Percentiles rank a stretch among this genome's conserved stretches.
Conservation (phyloP, 768 basidiomycete species). For the Rhodotorula kratochvilovae region DNA sequence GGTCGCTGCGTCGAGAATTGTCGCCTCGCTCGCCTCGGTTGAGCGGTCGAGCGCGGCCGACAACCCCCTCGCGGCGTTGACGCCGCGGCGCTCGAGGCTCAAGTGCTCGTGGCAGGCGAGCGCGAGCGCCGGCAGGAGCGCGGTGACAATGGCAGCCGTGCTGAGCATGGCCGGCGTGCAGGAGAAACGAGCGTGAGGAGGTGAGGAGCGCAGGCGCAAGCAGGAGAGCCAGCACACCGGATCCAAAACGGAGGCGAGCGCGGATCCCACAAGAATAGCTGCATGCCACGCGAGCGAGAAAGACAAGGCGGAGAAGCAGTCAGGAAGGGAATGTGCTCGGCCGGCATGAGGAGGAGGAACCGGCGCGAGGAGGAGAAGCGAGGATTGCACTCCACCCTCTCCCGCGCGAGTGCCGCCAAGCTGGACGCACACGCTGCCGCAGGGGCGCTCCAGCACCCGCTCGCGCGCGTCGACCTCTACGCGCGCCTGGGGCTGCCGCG, state of each 20-base stretch:
- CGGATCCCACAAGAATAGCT: too few species aligned
- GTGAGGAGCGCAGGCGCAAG: not conserved
- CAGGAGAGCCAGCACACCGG: too few species aligned
- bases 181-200: not conserved
- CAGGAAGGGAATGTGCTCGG: too few species aligned
- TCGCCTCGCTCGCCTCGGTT: conserved; percentile 1
- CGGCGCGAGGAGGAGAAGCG: too few species aligned
- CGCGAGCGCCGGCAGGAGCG: not conserved
- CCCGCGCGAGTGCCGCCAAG: not conserved
- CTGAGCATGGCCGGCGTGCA: not conserved
- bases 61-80: not conserved
- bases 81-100: not conserved
- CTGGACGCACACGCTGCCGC: not conserved
- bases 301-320: too few species aligned
- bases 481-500: conserved; percentile 2
- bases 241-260: too few species aligned
- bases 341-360: too few species aligned
- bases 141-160: not conserved
- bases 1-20: conserved; percentile 37
- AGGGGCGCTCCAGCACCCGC: not conserved
- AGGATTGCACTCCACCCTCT: too few species aligned
- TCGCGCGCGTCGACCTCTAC: conserved; percentile 27
- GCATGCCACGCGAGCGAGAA: too few species aligned
- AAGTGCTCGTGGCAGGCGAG: not conserved
- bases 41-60: conserved; percentile 17